Conservation (phyloP, 176 grass and related monocot genomes). For the Avena eriantha region DNA sequence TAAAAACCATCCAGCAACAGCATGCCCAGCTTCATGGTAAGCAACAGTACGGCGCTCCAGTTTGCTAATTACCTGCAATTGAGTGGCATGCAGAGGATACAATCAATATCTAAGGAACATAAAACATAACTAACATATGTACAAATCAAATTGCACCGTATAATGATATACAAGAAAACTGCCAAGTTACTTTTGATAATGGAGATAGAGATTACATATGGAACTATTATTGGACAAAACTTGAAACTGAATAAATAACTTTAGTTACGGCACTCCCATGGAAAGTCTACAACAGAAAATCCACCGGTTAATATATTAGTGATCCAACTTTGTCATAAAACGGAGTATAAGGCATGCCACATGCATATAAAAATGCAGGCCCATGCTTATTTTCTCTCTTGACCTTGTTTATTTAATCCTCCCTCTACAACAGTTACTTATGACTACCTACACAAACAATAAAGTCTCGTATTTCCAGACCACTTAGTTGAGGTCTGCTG, state of each 20-base stretch:
- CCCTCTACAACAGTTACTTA: not conserved
- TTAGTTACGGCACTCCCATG: not conserved
- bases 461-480: not conserved
- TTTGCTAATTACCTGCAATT: slow-evolving; percentile 92
- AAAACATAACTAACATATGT: not conserved
- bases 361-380: not conserved
- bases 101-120: slow-evolving; percentile 30
- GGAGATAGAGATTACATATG: not conserved
- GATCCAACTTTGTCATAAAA: not conserved
- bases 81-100: not conserved
- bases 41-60: slow-evolving; percentile 82
- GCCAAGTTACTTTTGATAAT: slow-evolving; percentile 29
- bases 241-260: not conserved
- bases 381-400: not conserved
- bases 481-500: not conserved
- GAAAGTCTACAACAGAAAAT: not conserved
- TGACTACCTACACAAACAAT: not conserved
- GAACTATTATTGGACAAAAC: not conserved
- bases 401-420: slow-evolving; percentile 8
- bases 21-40: slow-evolving; percentile 86
- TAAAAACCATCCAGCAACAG: slow-evolving; percentile 97
- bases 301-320: not conserved
- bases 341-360: not conserved
- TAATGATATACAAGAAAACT: slow-evolving; percentile 23
- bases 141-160: not conserved